Evolutionary conservation across 257 asterid species (phyloP), one percentile per base, ranked within the genome.

Genomic region (Fraxinus excelsior): DNA sequence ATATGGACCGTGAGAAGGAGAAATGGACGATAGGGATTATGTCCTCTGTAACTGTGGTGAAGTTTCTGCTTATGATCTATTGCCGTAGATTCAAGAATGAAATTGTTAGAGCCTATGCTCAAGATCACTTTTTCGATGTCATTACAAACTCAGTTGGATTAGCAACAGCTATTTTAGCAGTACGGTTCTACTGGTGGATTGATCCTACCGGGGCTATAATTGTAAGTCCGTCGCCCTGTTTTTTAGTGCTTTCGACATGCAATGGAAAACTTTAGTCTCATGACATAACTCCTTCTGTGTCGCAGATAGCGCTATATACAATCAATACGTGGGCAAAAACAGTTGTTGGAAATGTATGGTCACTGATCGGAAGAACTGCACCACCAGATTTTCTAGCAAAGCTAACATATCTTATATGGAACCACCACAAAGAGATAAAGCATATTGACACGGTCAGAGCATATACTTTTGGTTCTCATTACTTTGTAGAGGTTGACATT

Each of bases 341-440:
- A 3, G 99, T 94, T 26, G 34, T 94, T 9, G 99, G 92, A 79
- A 92, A 92, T 23, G 97, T 94, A 58, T 67, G 91, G 86, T 87
- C 95, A 26, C 89, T 94, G 46, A 94, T 94, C 3, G 97, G 97
- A 75, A 88, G 97, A 81, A 85, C 99, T 19, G 96, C 99, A 5
- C 97, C 99, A 5, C 97, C 99, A n/a, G 99, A 92, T 44, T 94
- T 88, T 80, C 92, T 94, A 12, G 85, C 96, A 40, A 94, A 92
- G 71, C 31, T 91, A 46, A 91, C 96, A 0, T 94, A 90, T 78
- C 92, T 94, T 35, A 83, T 92, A 82, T 94, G 99, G 97, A 94
- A 94, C 82, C 97, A 94, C 75, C 85, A 90, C 32, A 80, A 80
- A 70, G 90, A 89, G 86, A 90, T 92, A 44, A 71, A 88, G 89